Evolutionary conservation across 2,329 filamentous ascomycete genomes (phyloP).

Genomic region (Chaetomiaceae sp.): DNA sequence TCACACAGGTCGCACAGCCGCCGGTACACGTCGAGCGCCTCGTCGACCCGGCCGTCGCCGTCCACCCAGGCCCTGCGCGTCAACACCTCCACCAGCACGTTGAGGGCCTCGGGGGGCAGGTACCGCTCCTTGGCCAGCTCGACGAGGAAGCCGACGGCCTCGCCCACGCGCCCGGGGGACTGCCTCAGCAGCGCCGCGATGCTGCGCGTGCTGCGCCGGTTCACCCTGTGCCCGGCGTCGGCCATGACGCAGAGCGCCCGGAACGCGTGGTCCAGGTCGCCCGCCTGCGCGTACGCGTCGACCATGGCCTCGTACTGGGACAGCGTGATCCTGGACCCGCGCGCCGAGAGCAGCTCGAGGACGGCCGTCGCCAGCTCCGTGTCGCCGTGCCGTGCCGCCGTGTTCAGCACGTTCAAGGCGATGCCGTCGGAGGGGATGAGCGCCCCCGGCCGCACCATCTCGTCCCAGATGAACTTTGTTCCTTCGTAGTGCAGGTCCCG

Average conservation of each 20-base stretch:
- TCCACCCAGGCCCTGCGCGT: background rate
- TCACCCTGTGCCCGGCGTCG: slow-evolving; percentile 54
- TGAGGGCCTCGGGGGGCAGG: slow-evolving; percentile 38
- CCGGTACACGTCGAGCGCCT: slow-evolving; percentile 36
- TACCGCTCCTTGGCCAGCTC: slow-evolving; percentile 38
- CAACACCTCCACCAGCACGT: slow-evolving; percentile 38
- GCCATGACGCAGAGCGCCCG: slow-evolving; percentile 70
- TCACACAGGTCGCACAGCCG: slow-evolving; percentile 35
- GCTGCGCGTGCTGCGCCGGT: slow-evolving; percentile 56
- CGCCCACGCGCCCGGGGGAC: slow-evolving; percentile 41
- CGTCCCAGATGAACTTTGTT: slow-evolving; percentile 68
- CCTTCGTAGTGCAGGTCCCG: slow-evolving; percentile 58
- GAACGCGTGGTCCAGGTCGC: slow-evolving; percentile 63
- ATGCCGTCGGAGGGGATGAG: slow-evolving; percentile 32
- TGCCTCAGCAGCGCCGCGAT: slow-evolving; percentile 55
- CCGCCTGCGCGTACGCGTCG: slow-evolving; percentile 59
- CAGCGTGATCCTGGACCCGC: slow-evolving; percentile 52
- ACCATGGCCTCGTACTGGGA: slow-evolving; percentile 79
- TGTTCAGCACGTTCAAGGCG: slow-evolving; percentile 58
- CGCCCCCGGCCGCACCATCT: slow-evolving; percentile 42
- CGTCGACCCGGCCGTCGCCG: background rate
- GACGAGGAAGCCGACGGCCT: slow-evolving; percentile 55
- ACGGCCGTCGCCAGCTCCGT: slow-evolving; percentile 64
- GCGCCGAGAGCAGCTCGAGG: slow-evolving; percentile 59
- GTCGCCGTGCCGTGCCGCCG: slow-evolving; percentile 67